Base-by-base conservation (phyloP, 768 basidiomycete species). In the Pholiota molesta region DNA sequence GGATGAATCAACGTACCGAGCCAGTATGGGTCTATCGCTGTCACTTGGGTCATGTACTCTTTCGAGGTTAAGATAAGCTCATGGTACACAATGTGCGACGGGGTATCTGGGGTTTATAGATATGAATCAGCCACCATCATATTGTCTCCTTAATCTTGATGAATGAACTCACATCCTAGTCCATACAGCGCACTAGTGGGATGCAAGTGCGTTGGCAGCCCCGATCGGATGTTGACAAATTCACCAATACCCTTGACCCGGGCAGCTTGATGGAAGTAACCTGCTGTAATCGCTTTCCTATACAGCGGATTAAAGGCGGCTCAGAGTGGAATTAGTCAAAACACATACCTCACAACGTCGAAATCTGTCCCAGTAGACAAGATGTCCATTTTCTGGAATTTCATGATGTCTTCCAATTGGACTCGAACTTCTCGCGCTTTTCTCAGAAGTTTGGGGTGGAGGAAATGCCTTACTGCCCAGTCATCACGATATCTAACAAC, bases 31-130 rank as follows among this genome's bases (percentile, higher is more conserved):
- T 99, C 95, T 64, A 99, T 92, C 0, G 97, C 88, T 2, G 97
- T 98, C n/a, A 99, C 97, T 74, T 95, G 95, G 17, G 96, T 97
- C 96, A 98, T 97, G 77, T 99, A 99, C 75, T 94, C 90, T 71
- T 96, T 97, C 33, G 95, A 96, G 11, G 95, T 97, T 67, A 97
- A 79, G 63, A 97, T 96, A 59, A 97, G 83, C 71, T 98, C 97
- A 72, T 99, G 97, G 73, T 99, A 99, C 35, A 99, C 86, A 52
- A 97, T 92, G 74, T 99, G 98, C 44, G 95, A 91, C 6, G 97
- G 97, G 21, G 95, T 97, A 75, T 95, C 94, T 95, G 69, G 47
- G 47, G 26, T 49, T 49, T 21, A 13, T 10, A 62, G 28, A 23
- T 9, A 54, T n/a, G 45, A 49, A 60, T 62, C 54, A 65, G 59